These are phyloP conservation scores for Uronychia binucleata DNA, from an alignment of 73 alveolate genomes.

Conservation along the genomic window DNA sequence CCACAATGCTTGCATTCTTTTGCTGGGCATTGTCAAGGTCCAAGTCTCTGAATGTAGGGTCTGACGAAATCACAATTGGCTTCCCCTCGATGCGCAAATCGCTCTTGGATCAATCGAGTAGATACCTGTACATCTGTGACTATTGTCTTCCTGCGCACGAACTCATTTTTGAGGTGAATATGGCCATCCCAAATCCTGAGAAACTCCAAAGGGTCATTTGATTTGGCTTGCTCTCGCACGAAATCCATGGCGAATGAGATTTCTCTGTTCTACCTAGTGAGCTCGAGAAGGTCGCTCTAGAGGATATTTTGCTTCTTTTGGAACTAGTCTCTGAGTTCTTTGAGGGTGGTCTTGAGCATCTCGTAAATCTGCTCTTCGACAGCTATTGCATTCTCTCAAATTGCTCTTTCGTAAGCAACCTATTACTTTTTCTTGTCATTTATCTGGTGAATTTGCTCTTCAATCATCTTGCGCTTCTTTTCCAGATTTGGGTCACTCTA, in stretches of 20 bases:
- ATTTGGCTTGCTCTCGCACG: background rate
- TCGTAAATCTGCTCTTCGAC: slow-evolving; percentile 16
- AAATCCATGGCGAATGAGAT: slow-evolving; percentile 2
- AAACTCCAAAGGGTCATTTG: slow-evolving; percentile 8
- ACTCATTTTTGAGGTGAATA: background rate
- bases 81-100: slow-evolving; percentile 21
- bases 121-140: slow-evolving; percentile 19
- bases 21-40: background rate
- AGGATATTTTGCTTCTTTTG: slow-evolving; percentile 9
- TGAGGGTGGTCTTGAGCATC: slow-evolving; percentile 1
- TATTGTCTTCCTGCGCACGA: slow-evolving; percentile 2
- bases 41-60: slow-evolving; percentile 10
- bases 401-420: background rate
- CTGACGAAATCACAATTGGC: slow-evolving; percentile 1
- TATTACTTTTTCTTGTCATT: slow-evolving; percentile 6
- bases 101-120: background rate
- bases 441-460: background rate
- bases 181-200: slow-evolving; percentile 24
- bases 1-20: background rate
- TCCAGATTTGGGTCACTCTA: background rate
- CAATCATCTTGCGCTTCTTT: background rate
- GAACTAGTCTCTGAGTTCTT: background rate
- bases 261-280: slow-evolving; percentile 11
- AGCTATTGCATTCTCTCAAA: background rate
- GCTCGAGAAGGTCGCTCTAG: slow-evolving; percentile 15